Evolutionary conservation across 208 protist genomes (phyloP).

Genomic region (Leishmania braziliensis): DNA sequence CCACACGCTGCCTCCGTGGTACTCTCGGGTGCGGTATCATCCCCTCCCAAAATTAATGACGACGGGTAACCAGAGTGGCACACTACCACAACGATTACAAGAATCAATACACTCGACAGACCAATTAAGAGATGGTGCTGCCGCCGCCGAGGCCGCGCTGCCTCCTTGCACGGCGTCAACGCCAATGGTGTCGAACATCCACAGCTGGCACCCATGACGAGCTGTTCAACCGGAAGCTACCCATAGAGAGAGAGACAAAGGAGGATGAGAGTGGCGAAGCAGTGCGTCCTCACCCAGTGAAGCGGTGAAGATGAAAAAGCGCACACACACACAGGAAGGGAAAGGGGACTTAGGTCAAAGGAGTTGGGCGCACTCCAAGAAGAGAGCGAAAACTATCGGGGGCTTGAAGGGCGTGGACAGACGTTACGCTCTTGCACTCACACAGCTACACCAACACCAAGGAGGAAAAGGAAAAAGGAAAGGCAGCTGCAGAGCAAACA

Average conservation of each 20-base stretch:
- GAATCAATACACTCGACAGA: background rate
- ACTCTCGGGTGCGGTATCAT: background rate
- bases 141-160: background rate
- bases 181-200: background rate
- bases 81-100: background rate
- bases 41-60: background rate
- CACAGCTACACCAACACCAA: background rate
- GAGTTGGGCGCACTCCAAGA: background rate
- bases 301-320: background rate
- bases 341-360: background rate
- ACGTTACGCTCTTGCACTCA: background rate
- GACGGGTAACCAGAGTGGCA: background rate
- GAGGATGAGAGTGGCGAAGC: background rate
- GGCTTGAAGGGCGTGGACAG: background rate
- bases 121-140: background rate
- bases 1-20: conserved; percentile 1
- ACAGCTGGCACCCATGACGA: background rate
- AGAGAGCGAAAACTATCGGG: background rate
- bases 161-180: background rate
- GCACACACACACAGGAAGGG: background rate
- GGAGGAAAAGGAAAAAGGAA: background rate
- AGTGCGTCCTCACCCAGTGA: background rate
- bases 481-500: background rate
- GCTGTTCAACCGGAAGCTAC: background rate
- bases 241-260: background rate